These are phyloP conservation scores for Elaeagnus macrophylla DNA, from an alignment of 306 rosid genomes.

Conservation along the genomic window DNA sequence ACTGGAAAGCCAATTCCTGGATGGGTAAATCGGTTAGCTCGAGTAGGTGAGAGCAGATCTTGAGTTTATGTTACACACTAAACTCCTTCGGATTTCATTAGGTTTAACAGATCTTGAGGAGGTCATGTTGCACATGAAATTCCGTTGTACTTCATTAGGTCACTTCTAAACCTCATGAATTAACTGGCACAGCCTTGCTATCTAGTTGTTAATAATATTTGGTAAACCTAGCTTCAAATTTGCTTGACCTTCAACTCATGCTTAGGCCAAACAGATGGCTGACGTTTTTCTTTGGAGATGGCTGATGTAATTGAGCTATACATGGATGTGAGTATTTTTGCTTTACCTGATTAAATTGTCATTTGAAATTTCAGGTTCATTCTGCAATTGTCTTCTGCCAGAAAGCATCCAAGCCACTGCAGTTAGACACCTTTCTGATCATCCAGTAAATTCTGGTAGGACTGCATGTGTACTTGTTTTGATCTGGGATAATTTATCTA, in stretches of 20 bases:
- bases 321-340: conserved; percentile 12
- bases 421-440: conserved; percentile 72
- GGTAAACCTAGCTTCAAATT: not conserved
- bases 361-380: conserved; percentile 65
- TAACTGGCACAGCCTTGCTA: not conserved
- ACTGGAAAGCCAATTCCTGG: conserved; percentile 89
- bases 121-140: not conserved
- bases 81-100: not conserved
- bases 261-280: not conserved
- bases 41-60: conserved; percentile 53
- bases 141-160: not conserved
- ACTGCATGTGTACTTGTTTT: not conserved
- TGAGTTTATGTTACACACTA: conserved; percentile 9
- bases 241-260: not conserved
- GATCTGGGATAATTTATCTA: too few relatives aligned
- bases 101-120: too few relatives aligned
- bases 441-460: conserved; percentile 59
- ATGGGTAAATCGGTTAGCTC: conserved; percentile 94
- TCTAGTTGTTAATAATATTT: not conserved
- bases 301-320: too few relatives aligned
- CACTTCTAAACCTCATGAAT: not conserved
- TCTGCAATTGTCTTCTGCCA: conserved; percentile 93
- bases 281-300: not conserved
- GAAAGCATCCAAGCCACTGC: conserved; percentile 73
- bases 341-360: conserved; percentile 31